Conservation (phyloP, 2,329 filamentous ascomycete genomes). For the Myriangium duriaei region DNA sequence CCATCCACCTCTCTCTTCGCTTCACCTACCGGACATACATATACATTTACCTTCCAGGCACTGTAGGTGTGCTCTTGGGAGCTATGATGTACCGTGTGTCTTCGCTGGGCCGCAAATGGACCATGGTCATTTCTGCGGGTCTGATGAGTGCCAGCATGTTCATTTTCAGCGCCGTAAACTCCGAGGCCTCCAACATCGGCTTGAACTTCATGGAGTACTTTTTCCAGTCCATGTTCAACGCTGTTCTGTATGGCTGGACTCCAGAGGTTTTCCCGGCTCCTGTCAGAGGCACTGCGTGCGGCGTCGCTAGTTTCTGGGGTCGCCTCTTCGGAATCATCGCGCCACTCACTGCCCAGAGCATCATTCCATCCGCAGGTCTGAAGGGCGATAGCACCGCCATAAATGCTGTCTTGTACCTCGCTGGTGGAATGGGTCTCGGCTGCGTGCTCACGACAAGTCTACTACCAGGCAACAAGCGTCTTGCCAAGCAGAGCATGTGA, state of each 20-base stretch:
- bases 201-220: constrained; percentile 42
- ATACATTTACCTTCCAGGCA: constrained; percentile 42
- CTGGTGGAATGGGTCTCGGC: constrained; percentile 41
- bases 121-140: constrained; percentile 31
- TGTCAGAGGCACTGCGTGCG: constrained; percentile 41
- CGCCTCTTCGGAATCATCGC: constrained; percentile 46
- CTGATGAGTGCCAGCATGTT: constrained; percentile 35
- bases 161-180: constrained; percentile 34
- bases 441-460: constrained; percentile 40
- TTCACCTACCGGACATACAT: constrained; percentile 42
- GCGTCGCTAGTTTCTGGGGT: constrained; percentile 47
- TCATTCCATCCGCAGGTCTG: constrained; percentile 15
- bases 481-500: constrained; percentile 25
- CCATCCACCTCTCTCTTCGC: constrained; percentile 30
- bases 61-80: constrained; percentile 39
- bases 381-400: constrained; percentile 21
- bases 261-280: constrained; percentile 40
- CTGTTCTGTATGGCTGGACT: constrained; percentile 40
- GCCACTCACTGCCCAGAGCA: constrained; percentile 42
- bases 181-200: constrained; percentile 34
- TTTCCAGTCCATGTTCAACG: constrained; percentile 41
- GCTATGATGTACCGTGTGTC: constrained; percentile 37
- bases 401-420: constrained; percentile 43
- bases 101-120: constrained; percentile 32
- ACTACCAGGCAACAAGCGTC: constrained; percentile 28